These are phyloP conservation scores for Trichoderma parareesei DNA, from an alignment of 495 filamentous ascomycete species.

Conservation along the genomic window DNA sequence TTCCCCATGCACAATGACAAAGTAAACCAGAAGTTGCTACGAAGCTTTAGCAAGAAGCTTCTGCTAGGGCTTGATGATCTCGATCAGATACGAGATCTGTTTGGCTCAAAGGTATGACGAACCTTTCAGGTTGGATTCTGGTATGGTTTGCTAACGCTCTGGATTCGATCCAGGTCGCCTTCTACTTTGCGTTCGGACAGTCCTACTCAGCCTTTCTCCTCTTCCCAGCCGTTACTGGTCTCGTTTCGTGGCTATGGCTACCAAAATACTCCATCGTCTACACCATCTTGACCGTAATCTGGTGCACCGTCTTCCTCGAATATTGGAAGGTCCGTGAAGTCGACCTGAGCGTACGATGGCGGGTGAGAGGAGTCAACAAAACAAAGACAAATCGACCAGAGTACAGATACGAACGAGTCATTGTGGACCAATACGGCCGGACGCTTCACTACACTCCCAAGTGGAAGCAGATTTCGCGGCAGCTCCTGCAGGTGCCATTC, in stretches of 20 bases:
- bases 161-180: not conserved
- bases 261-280: constrained; percentile 13
- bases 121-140: not conserved
- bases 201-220: constrained; percentile 3
- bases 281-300: constrained; percentile 11
- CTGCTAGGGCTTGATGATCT: constrained; percentile 13
- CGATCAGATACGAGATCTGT: constrained; percentile 14
- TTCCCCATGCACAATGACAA: constrained; percentile 14
- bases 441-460: constrained; percentile 11
- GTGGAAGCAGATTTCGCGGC: constrained; percentile 14
- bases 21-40: constrained; percentile 10
- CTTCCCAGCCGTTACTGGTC: constrained; percentile 11
- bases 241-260: constrained; percentile 12
- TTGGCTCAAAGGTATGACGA: constrained; percentile 12
- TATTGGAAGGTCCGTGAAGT: constrained; percentile 15
- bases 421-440: constrained; percentile 11
- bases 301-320: constrained; percentile 15
- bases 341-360: constrained; percentile 14
- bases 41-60: constrained; percentile 9
- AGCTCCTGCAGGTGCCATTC: constrained; percentile 14
- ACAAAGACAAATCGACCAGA: constrained; percentile 11
- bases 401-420: constrained; percentile 13
- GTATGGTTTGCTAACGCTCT: not conserved
- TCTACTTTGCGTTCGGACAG: constrained; percentile 10
- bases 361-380: constrained; percentile 10